A percentile compares a stretch with the other conserved stretches of the same genome.
Evolutionary conservation across 768 basidiomycete genomes (phyloP).

Genomic region (Tricholoma flavovirens): DNA sequence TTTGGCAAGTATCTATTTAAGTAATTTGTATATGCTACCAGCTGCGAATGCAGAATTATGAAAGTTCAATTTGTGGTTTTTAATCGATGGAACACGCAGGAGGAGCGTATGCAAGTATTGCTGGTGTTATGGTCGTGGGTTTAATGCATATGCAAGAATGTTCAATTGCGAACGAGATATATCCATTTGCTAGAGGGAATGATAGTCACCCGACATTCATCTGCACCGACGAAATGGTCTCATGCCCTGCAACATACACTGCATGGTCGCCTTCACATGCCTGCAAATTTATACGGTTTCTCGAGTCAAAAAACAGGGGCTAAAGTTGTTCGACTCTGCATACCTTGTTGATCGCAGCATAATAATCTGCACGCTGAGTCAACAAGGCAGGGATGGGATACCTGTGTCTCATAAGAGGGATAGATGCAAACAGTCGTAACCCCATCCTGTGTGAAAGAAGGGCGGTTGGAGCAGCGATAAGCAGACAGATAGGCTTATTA

Average conservation of each 20-base stretch:
- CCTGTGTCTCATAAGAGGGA: constrained; percentile 24
- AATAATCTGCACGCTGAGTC: constrained; percentile 21
- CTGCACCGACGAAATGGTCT: constrained; percentile 11
- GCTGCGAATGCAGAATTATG: not conserved
- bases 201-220: not conserved
- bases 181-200: too few species aligned
- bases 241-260: constrained; percentile 21
- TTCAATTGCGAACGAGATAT: too few species aligned
- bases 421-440: constrained; percentile 24
- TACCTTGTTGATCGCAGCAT: constrained; percentile 20
- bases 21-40: not conserved
- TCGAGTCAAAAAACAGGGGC: not conserved
- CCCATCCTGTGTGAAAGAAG: constrained; percentile 20
- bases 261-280: constrained; percentile 20
- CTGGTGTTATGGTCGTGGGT: too few species aligned
- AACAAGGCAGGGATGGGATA: constrained; percentile 25
- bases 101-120: too few species aligned
- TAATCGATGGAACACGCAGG: too few species aligned
- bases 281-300: constrained; percentile 8
- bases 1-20: not conserved
- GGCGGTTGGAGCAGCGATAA: not conserved
- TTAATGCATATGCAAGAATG: too few species aligned
- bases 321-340: constrained; percentile 2
- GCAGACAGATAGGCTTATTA: constrained; percentile 1
- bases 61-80: too few species aligned